These are phyloP conservation scores for Trematosphaeria pertusa DNA, from an alignment of 2,329 filamentous ascomycete species.

Conservation along the genomic window DNA sequence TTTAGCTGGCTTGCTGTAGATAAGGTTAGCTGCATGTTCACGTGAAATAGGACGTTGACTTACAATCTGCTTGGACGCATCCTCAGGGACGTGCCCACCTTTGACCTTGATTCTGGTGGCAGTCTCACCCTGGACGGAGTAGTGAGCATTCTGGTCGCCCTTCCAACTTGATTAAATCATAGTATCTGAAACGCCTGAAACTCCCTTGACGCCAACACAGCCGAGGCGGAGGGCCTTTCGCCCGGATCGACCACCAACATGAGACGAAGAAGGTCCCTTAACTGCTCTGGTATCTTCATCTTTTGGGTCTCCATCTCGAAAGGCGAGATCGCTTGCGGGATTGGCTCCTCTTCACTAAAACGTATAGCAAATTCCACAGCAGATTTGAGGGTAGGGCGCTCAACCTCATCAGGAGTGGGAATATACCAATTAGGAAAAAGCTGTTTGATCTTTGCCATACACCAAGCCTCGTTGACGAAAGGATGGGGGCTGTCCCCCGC, in stretches of 20 bases:
- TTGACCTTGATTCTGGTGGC: not conserved
- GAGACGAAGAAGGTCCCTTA: conserved; percentile 17
- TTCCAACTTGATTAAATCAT: not conserved
- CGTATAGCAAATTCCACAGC: conserved; percentile 12
- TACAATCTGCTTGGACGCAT: not conserved
- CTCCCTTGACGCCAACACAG: conserved; percentile 16
- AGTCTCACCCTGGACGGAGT: not conserved
- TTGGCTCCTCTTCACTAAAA: conserved; percentile 15
- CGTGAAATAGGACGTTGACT: not conserved
- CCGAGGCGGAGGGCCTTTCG: conserved; percentile 21
- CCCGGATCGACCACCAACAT: conserved; percentile 18
- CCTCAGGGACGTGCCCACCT: not conserved
- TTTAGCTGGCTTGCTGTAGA: not conserved
- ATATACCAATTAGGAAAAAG: conserved; percentile 19
- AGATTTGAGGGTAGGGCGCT: conserved; percentile 12
- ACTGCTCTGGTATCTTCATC: conserved; percentile 15
- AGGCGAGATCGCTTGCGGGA: conserved; percentile 14
- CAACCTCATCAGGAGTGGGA: conserved; percentile 13
- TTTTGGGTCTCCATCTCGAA: conserved; percentile 11
- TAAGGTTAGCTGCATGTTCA: not conserved
- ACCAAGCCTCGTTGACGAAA: conserved; percentile 17
- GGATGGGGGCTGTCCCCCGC: conserved; percentile 15
- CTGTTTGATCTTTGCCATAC: conserved; percentile 22
- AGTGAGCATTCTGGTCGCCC: not conserved
- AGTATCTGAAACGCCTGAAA: conserved; percentile 15